Conservation (phyloP, 73 alveolate species). For the Breviolum minutum region DNA sequence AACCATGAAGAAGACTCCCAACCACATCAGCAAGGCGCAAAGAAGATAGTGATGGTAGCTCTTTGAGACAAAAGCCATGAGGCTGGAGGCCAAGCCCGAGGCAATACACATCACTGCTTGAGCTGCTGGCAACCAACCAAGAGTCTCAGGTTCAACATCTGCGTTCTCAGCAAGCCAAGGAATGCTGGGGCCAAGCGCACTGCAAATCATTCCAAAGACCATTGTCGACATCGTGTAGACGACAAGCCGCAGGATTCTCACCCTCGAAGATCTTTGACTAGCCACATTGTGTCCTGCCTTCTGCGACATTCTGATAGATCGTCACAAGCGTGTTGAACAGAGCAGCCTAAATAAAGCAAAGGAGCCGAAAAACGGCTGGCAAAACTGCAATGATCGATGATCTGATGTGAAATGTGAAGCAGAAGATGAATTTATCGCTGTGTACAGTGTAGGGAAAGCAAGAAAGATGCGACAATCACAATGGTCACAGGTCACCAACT, state of each 20-base stretch:
- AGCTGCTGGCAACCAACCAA: slow-evolving; percentile 85
- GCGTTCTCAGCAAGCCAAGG: slow-evolving; percentile 78
- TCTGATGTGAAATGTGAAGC: too few species aligned
- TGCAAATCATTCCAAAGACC: slow-evolving; percentile 87
- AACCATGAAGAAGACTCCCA: slow-evolving; percentile 47
- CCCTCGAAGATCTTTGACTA: neutral
- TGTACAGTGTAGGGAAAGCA: too few species aligned
- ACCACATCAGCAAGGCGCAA: slow-evolving; percentile 47
- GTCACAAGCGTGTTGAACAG: too few species aligned
- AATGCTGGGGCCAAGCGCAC: slow-evolving; percentile 59
- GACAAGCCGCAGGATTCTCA: slow-evolving; percentile 3
- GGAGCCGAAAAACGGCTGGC: neutral
- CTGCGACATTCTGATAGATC: too few species aligned
- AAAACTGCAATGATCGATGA: too few species aligned
- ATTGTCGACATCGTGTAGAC: slow-evolving; percentile 66
- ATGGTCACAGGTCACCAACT: too few species aligned
- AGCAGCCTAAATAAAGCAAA: too few species aligned
- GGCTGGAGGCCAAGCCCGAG: slow-evolving; percentile 74
- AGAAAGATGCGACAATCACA: too few species aligned
- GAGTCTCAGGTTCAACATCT: slow-evolving; percentile 37
- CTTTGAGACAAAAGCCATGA: slow-evolving; percentile 50
- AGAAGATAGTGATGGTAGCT: slow-evolving; percentile 49
- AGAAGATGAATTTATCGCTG: too few species aligned
- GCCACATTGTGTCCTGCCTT: too few species aligned
- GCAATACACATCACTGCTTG: slow-evolving; percentile 87